Evolutionary conservation across 495 filamentous ascomycete species (phyloP).

Genomic region (Xeromyces bisporus): DNA sequence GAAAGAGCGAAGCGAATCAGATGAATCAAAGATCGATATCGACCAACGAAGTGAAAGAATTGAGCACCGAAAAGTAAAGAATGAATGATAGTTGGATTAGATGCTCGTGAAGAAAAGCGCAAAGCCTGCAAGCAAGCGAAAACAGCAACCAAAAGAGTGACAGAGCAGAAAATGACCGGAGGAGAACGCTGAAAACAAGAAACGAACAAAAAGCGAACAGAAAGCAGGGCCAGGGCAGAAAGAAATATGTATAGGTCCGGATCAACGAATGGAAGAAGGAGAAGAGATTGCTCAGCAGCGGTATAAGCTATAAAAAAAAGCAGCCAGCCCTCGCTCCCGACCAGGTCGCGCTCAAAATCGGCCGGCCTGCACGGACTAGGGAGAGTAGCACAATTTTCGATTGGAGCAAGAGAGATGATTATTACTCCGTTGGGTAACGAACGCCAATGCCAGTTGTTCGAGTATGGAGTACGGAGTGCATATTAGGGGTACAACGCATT

Average conservation of each 20-base stretch:
- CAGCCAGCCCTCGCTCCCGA: neutral
- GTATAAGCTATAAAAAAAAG: slow-evolving; percentile 8
- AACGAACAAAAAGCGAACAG: too few relatives aligned
- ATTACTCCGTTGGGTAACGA: too few relatives aligned
- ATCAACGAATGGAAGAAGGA: slow-evolving; percentile 2
- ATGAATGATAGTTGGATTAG: slow-evolving; percentile 8
- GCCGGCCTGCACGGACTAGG: slow-evolving; percentile 7
- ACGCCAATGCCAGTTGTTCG: too few relatives aligned
- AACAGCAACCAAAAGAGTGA: slow-evolving; percentile 22
- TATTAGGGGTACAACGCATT: too few relatives aligned
- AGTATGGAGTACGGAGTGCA: too few relatives aligned
- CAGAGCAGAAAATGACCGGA: slow-evolving; percentile 19
- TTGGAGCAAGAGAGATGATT: too few relatives aligned
- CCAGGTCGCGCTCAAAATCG: slow-evolving; percentile 7
- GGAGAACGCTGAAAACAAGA: slow-evolving; percentile 10
- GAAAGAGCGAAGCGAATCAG: too few relatives aligned
- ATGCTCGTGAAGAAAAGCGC: slow-evolving; percentile 13
- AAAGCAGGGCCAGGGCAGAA: neutral
- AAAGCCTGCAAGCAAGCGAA: slow-evolving; percentile 14
- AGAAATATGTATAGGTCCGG: neutral
- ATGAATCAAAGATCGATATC: neutral
- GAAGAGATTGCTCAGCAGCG: slow-evolving; percentile 21
- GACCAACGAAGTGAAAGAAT: slow-evolving; percentile 5
- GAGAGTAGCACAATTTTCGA: slow-evolving; percentile 7
- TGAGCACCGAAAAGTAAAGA: slow-evolving; percentile 11